A percentile compares a stretch with the other conserved stretches of the same genome.
Evolutionary conservation across 1,284 basidiomycete genomes (phyloP).

Genomic region (Ustilago curta): DNA sequence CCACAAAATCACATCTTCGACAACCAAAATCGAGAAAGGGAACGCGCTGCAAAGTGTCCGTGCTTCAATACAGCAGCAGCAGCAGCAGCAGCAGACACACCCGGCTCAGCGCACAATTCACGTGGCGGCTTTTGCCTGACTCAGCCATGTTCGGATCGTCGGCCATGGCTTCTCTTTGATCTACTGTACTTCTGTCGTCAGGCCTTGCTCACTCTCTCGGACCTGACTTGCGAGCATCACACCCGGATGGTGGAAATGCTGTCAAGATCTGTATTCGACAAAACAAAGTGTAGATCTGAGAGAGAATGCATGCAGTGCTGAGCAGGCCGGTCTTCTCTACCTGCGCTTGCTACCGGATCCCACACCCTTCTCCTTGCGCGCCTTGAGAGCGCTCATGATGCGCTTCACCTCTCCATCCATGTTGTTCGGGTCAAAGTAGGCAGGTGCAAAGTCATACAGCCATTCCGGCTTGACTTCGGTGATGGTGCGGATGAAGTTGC

Average conservation of each 20-base stretch:
- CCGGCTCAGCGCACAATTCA: too few relatives aligned
- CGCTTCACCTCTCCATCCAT: constrained; percentile 64
- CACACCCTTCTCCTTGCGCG: constrained; percentile 47
- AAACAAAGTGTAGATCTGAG: neutral
- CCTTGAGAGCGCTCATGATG: constrained; percentile 56
- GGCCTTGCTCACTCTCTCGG: neutral
- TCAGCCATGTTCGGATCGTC: neutral
- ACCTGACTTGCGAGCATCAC: neutral
- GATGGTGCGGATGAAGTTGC: constrained; percentile 84
- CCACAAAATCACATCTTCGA: constrained; percentile 13
- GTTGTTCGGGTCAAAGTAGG: constrained; percentile 78
- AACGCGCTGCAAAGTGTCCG: neutral
- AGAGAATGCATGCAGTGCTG: neutral
- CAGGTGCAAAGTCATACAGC: constrained; percentile 83
- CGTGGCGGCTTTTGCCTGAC: neutral
- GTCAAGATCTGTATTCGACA: neutral
- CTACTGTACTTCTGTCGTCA: neutral
- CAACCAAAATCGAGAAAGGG: neutral
- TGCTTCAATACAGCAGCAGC: constrained; percentile 1
- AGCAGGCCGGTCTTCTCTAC: constrained; percentile 4
- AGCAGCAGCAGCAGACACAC: too few relatives aligned
- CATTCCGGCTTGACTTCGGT: constrained; percentile 90
- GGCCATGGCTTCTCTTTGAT: neutral
- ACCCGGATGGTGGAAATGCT: neutral
- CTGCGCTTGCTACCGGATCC: constrained; percentile 28